Evolutionary conservation across 73 alveolate species (phyloP), one percentile per base, ranked within the genome.

Genomic region (Paraurostyla sp.): DNA sequence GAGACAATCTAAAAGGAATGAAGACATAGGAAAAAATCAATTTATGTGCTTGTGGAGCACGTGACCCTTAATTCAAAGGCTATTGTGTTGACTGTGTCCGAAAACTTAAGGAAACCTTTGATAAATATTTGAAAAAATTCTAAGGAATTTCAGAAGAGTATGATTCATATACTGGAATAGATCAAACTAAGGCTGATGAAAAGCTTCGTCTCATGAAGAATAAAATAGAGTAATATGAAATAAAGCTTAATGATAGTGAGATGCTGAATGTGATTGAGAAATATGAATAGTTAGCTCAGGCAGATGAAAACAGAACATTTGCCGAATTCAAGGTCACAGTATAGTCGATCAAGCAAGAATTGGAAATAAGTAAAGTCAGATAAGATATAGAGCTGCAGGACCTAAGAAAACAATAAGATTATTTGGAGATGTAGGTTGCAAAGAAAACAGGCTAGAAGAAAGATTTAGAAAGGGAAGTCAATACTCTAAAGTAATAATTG

Each of bases 251-350:
- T 48, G 86, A 73, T 48, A 40, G 46, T 45, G 68, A 73, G 0
- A 45, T 73, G 15, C 35, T 73, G 49, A 35, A 73, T 45, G 71
- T 73, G 49, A 23, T 73, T 3, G 86, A 73, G 40, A 49, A 43
- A 9, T 71, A 73, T 48, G 52, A 42, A 25, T 48, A 43, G 7
- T 6, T 73, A 27, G 71, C 71, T n/a, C 41, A 73, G 51, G 30
- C 62, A 22, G 86, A 73, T 48, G 86, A 73, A 48, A 73, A 73
- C 50, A 1, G 71, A 13, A 30, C 65, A 73, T 73, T 45, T 29
- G 86, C 86, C 1, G 86, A 73, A 48, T 73, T 73, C 46, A 73
- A 73, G 71, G 86, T 73, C 3, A 16, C 27, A 23, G 86, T 73
- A 0, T 27, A 73, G 71, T 43, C 86, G 7, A 43, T 73, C 51